Percentiles rank a stretch among this genome's conserved stretches.
These are phyloP conservation scores for Wickerhamiella qilinensis DNA, from an alignment of 805 yeast genomes.

Conservation along the genomic window DNA sequence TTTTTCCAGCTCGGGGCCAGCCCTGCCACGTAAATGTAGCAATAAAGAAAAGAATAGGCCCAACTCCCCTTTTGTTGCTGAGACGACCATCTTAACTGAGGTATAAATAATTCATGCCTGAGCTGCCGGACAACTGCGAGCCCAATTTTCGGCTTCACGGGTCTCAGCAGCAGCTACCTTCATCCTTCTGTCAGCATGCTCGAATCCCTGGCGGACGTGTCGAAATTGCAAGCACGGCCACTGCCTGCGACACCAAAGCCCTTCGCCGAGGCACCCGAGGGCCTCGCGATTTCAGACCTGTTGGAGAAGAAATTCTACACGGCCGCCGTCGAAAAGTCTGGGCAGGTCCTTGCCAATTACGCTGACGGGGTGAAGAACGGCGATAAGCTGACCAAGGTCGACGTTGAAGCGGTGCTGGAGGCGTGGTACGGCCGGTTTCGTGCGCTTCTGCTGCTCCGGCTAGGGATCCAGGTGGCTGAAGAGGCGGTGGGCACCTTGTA, in stretches of 20 bases:
- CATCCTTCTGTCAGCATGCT: background rate
- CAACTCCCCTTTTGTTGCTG: too few relatives aligned
- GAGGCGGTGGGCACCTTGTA: constrained; percentile 18
- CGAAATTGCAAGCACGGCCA: background rate
- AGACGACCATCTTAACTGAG: too few relatives aligned
- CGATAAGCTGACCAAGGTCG: constrained; percentile 4
- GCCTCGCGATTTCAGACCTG: constrained; percentile 8
- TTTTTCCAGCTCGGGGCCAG: too few relatives aligned
- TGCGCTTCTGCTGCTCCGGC: constrained; percentile 16
- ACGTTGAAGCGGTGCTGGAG: constrained; percentile 10
- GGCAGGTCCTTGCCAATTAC: constrained; percentile 7
- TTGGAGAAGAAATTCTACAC: constrained; percentile 13
- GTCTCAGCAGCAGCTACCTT: too few relatives aligned
- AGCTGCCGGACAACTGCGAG: too few relatives aligned
- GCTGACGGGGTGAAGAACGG: background rate
- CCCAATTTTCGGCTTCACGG: too few relatives aligned
- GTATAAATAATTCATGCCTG: too few relatives aligned
- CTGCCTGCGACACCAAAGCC: background rate
- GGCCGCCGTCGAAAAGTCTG: constrained; percentile 16
- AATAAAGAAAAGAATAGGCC: too few relatives aligned
- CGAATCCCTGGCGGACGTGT: background rate
- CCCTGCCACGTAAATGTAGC: too few relatives aligned
- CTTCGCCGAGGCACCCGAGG: background rate
- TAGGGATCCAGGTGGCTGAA: constrained; percentile 17
- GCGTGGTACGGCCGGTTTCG: constrained; percentile 19